phyloP scores from a whole-genome alignment of 805 yeast species.

The Yarrowia deformans region DNA sequence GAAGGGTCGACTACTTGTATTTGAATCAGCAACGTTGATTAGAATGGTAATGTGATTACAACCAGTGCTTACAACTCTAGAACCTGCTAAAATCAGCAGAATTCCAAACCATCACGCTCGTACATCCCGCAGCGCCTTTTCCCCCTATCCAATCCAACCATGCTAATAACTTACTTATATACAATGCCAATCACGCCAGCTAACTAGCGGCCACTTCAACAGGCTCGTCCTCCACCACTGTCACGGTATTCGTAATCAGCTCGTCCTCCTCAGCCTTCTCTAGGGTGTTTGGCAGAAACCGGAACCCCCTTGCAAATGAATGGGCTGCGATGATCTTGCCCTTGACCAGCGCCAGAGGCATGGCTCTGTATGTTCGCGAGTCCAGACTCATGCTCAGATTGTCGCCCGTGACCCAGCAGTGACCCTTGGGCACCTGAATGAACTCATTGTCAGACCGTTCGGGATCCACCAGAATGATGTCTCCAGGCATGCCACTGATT shows the following conservation, averaged over 20 bases:
- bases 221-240: conserved; percentile 14
- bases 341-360: conserved; percentile 85
- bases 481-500: conserved; percentile 96
- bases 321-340: conserved; percentile 80
- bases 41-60: too few species aligned
- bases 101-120: too few species aligned
- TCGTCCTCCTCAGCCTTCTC: conserved; percentile 19
- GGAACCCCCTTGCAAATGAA: conserved; percentile 27
- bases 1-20: too few species aligned
- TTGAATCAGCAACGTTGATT: too few species aligned
- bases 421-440: conserved; percentile 88
- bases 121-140: too few species aligned
- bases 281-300: conserved; percentile 16
- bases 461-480: conserved; percentile 71
- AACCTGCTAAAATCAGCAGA: too few species aligned
- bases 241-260: conserved; percentile 7
- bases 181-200: neutral
- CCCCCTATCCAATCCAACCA: neutral
- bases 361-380: conserved; percentile 85
- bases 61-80: too few species aligned
- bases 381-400: conserved; percentile 86
- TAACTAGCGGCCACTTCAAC: neutral
- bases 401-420: conserved; percentile 97
- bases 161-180: conserved; percentile 24
- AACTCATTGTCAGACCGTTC: conserved; percentile 57